These are phyloP conservation scores for Phytophthora tentaculata DNA, from an alignment of 352 stramenopile genomes.

Conservation along the genomic window DNA sequence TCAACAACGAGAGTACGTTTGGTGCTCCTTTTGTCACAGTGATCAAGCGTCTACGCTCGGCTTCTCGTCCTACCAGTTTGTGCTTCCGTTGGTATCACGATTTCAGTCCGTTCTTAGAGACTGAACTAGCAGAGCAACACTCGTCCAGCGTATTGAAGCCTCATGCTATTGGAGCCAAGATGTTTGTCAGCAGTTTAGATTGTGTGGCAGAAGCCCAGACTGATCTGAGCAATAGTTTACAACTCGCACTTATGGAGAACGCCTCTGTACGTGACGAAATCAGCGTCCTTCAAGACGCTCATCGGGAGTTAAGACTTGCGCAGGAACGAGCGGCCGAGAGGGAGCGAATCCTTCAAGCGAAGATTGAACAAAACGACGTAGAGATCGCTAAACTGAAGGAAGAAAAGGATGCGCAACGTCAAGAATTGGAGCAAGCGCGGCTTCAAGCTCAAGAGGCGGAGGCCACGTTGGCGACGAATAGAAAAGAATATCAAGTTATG, in stretches of 20 bases:
- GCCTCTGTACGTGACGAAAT: conserved; percentile 79
- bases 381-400: conserved; percentile 51
- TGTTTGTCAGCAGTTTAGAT: conserved; percentile 60
- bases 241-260: conserved; percentile 79
- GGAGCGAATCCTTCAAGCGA: conserved; percentile 35
- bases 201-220: conserved; percentile 66
- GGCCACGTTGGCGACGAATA: conserved; percentile 34
- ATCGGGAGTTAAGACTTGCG: conserved; percentile 47
- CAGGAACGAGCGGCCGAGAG: conserved; percentile 35
- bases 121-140: conserved; percentile 36
- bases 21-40: conserved; percentile 56
- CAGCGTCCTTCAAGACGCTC: conserved; percentile 52
- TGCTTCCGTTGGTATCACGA: conserved; percentile 86
- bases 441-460: conserved; percentile 50
- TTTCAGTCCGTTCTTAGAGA: conserved; percentile 80
- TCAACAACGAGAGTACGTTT: conserved; percentile 86
- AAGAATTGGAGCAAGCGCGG: conserved; percentile 44
- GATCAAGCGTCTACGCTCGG: conserved; percentile 59
- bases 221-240: conserved; percentile 65
- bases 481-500: conserved; percentile 50
- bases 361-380: conserved; percentile 46
- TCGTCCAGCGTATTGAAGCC: conserved; percentile 19
- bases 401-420: conserved; percentile 41
- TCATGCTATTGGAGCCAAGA: conserved; percentile 21
- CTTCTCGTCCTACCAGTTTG: conserved; percentile 68